phyloP scores from a whole-genome alignment of 1,284 basidiomycete species.

The Ustilago hordei region DNA sequence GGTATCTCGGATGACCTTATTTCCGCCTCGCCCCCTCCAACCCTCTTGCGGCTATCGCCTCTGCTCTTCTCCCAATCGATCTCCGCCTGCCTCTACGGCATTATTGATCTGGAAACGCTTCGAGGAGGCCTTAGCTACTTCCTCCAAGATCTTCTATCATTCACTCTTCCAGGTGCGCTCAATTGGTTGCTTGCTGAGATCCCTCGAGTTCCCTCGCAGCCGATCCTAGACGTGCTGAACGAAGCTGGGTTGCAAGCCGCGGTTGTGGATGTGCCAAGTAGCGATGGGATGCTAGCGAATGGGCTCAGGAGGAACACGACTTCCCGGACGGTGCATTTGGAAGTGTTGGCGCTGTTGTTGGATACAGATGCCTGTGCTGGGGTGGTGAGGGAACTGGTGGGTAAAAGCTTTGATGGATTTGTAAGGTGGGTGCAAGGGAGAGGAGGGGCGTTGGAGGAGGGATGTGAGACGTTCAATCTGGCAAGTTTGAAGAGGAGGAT shows the following conservation, averaged over 20 bases:
- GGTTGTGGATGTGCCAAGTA: conserved; percentile 30
- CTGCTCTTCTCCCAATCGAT: conserved; percentile 73
- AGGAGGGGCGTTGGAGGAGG: conserved; percentile 4
- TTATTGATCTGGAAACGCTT: conserved; percentile 73
- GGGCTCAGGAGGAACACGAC: conserved; percentile 34
- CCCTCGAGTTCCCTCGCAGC: conserved; percentile 16
- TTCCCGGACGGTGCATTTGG: conserved; percentile 32
- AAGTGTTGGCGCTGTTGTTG: conserved; percentile 37
- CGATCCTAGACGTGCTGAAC: conserved; percentile 25
- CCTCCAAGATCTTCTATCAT: conserved; percentile 72
- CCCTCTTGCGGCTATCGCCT: conserved; percentile 71
- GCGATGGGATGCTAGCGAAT: conserved; percentile 31
- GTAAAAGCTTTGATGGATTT: conserved; percentile 20
- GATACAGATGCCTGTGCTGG: conserved; percentile 36
- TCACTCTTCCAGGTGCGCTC: conserved; percentile 72
- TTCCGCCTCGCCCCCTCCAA: conserved; percentile 70
- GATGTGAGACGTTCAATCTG: conserved; percentile 39
- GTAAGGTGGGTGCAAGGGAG: conserved; percentile 9
- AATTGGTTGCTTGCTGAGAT: conserved; percentile 54
- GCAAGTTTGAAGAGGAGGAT: conserved; percentile 27
- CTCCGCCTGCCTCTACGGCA: conserved; percentile 70
- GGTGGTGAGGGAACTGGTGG: conserved; percentile 28
- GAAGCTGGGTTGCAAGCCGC: conserved; percentile 18
- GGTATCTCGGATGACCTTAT: conserved; percentile 71
- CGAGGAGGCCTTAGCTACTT: conserved; percentile 73